Evolutionary conservation across 331 rosid species (phyloP), one percentile per base, ranked within the genome.

Genomic region (Prunus yedoensis): DNA sequence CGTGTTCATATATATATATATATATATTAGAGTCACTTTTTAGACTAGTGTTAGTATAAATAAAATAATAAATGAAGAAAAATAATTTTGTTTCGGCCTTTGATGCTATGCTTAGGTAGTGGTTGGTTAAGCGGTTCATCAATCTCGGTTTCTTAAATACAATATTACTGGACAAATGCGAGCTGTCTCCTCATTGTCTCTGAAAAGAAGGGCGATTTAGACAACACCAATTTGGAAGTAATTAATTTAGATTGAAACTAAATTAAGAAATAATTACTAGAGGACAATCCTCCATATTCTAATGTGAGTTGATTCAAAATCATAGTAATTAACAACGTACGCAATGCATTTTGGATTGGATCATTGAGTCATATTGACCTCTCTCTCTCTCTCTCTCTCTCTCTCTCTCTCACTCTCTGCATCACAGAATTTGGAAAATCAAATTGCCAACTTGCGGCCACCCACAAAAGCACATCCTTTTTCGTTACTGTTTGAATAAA

Each of bases 361-460:
- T 38, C 8, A 38, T 38, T 2, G 2, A 3, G 49, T 46, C 27
- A 25, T 23, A 23, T 23, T 23, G 25, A 23, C 25, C 25, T 23
- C 23, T 23, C 23, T 23, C 23, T 23, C 27, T n/a, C n/a, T 25
- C 27, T 28, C 38, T 57, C n/a, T 45, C 23, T 16, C n/a, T n/a
- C n/a, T n/a, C n/a, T n/a, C n/a, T n/a, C n/a, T n/a, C n/a, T n/a
- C n/a, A n/a, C n/a, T n/a, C n/a, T n/a, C n/a, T n/a, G 45, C 70
- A 61, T 47, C 56, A 57, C 20, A 65, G 28, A 65, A 66, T 43
- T 67, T 46, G 46, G 4, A 6, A 10, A 13, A 21, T 56, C 80
- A 80, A 74, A 53, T 28, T 68, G 80, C 68, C 74, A 76, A 67
- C 59, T 67, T 58, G 7, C 5, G 41, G 2, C 27, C 65, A 4